Base-by-base conservation (phyloP, 2,329 filamentous ascomycete genomes). In the Ceratocystiopsis brevicomis region DNA sequence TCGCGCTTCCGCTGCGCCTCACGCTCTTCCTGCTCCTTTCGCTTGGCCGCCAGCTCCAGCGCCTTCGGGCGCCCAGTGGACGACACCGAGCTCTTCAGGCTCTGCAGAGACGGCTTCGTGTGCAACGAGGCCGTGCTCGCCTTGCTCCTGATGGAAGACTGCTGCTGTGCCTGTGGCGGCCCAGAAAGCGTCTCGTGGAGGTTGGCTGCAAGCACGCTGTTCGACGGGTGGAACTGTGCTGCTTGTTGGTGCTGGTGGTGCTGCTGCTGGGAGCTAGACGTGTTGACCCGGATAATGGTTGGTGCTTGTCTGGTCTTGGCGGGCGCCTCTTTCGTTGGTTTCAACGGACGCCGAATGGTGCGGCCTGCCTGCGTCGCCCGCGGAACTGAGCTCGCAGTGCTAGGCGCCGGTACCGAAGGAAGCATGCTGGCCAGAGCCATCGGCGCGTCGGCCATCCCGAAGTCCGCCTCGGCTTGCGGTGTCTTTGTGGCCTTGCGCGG, bases 1-100 rank as follows among this genome's bases (percentile, higher is more conserved):
- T 92, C 82, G 10, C 78, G 77, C 54, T 84, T 88, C 41, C 78
- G 75, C 53, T 86, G 78, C 14, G 76, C 74, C 50, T 86, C 82
- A 40, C 77, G 75, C 55, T 92, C 84, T 52, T 93, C 86, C 56
- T 78, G 79, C 57, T 93, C 85, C 56, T 81, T 88, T 59, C 86
- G 87, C 54, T 77, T 79, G 36, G 83, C 81, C 3, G 80, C 83
- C 40, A 81, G 67, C 43, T 87, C 76, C 18, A 87, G 64, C 2
- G 81, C 79, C 56, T 81, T 83, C 0, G 77, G 71, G 42, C 78
- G 75, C 2, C 71, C 66, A n/a, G 65, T 67, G 32, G 76, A 69
- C n/a, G 75, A 74, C 8, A 66, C 65, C 8, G 73, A 75, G 52
- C 67, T 71, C 57, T 81, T 83, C 43, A 86, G 65, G 53, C 71